Conservation (phyloP, 495 filamentous ascomycete genomes). For the Lichina pygmaea region DNA sequence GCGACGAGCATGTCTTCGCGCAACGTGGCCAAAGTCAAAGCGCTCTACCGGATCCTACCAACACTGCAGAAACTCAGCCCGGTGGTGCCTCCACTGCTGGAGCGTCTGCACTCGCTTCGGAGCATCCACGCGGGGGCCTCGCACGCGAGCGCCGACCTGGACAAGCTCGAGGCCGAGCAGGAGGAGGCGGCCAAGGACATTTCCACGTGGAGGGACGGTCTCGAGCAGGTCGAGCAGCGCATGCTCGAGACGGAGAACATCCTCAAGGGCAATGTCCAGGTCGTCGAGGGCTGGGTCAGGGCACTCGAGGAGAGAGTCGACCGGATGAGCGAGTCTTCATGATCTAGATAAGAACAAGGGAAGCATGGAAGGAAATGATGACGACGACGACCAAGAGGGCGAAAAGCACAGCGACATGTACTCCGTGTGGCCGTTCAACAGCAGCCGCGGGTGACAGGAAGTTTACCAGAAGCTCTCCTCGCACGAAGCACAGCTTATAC, state of each 20-base stretch:
- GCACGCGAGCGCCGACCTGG: constrained; percentile 52
- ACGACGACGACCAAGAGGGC: no score
- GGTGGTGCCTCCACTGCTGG: constrained; percentile 58
- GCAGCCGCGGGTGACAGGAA: background rate
- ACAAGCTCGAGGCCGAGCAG: constrained; percentile 51
- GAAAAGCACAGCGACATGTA: background rate
- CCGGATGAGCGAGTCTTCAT: background rate
- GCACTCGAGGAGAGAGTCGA: constrained; percentile 55
- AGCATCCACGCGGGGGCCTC: constrained; percentile 71
- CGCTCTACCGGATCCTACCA: constrained; percentile 66
- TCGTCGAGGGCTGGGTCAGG: constrained; percentile 71
- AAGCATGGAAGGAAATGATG: background rate
- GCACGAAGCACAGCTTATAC: no score
- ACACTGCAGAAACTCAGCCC: constrained; percentile 75
- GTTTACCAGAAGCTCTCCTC: no score
- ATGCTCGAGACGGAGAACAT: constrained; percentile 38
- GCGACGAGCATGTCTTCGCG: background rate
- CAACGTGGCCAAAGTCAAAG: constrained; percentile 54
- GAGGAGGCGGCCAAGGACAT: constrained; percentile 64
- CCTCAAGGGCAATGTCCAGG: constrained; percentile 50
- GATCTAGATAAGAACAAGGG: background rate
- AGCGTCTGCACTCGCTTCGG: constrained; percentile 59
- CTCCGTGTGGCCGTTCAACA: background rate
- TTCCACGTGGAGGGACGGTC: constrained; percentile 56
- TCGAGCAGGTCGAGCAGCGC: constrained; percentile 51